Base-by-base conservation (phyloP, 805 yeast genomes). In the Zygoascus biomembranicola region DNA sequence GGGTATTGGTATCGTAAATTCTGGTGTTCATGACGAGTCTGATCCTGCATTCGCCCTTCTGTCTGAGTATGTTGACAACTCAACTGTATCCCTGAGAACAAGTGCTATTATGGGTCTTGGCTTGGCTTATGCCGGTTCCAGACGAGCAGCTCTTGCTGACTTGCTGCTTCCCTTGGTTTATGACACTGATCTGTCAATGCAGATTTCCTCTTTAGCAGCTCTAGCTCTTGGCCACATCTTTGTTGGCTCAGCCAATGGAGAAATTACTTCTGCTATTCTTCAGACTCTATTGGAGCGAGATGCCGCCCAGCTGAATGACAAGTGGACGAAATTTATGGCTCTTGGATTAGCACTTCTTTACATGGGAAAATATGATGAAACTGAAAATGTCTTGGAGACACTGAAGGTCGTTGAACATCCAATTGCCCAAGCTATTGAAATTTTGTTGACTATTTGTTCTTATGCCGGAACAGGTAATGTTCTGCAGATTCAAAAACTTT, bases 401-500 rank as follows among this genome's bases (percentile, higher is more conserved):
- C 83, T 94, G 57, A 87, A 85, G 67, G 98, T 98, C 14, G 86
- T 94, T 64, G 97, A 90, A 61, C 97, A 92, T 66, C 97, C 97
- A 43, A 84, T 94, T 65, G 83, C 94, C 28, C 84, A 87, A 61
- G 86, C 95, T 47, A 80, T 90, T 66, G 94, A 88, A 69, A 94
- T 90, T 14, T 76, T 94, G 64, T 90, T 95, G 35, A 89, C 85
- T 57, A 85, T 90, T 51, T 87, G 97, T 73, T 95, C 98, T 3
- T 90, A 86, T 72, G 95, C 97, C 10, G 99, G 98, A 58, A 89
- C 98, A 42, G 99, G 99, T 61, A 94, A 94, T 67, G 99, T 94
- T 32, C 78, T 94, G 57, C 94, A 90, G 73, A 87, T 94, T 57
- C 99, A 94, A 74, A 82, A 88, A 41, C 76, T 94, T 65, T 78